Percentiles rank a stretch among this genome's conserved stretches.
Conservation (phyloP, 768 basidiomycete genomes). For the Termitomyces sp. region DNA sequence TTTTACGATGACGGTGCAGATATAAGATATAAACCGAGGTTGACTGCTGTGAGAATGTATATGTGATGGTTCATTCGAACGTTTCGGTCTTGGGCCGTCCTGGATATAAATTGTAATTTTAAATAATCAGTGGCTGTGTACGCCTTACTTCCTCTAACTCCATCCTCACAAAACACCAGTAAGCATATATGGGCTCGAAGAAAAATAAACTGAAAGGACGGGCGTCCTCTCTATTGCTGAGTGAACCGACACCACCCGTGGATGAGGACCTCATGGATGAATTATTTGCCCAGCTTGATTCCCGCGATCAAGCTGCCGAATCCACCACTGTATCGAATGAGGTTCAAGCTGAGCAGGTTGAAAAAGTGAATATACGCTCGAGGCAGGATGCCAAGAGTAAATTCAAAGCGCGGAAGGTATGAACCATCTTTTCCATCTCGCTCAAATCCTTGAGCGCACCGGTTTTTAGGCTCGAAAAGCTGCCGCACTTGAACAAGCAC, state of each 20-base stretch:
- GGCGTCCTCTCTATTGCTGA: constrained; percentile 22
- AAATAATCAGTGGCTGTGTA: constrained; percentile 15
- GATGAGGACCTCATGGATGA: constrained; percentile 68
- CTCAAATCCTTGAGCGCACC: neutral
- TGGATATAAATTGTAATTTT: neutral
- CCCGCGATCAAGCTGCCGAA: constrained; percentile 43
- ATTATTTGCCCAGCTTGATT: constrained; percentile 72
- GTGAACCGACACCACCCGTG: constrained; percentile 27
- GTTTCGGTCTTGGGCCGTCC: neutral
- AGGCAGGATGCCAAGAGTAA: constrained; percentile 59
- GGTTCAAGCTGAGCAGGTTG: constrained; percentile 33
- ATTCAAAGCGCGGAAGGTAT: constrained; percentile 68
- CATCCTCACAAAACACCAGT: neutral
- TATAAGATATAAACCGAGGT: neutral
- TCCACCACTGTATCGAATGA: constrained; percentile 43
- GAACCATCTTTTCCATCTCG: neutral
- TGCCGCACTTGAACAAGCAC: constrained; percentile 51
- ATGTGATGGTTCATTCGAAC: neutral
- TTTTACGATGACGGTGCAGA: neutral
- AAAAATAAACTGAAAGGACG: constrained; percentile 54
- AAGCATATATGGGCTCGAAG: constrained; percentile 44
- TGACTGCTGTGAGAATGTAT: neutral
- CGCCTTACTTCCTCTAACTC: neutral
- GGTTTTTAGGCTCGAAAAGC: constrained; percentile 61
- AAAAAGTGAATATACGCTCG: constrained; percentile 21